Percentiles rank a stretch among this genome's conserved stretches.
phyloP scores from a whole-genome alignment of 331 rosid genomes.

The Rosa hybrid region DNA sequence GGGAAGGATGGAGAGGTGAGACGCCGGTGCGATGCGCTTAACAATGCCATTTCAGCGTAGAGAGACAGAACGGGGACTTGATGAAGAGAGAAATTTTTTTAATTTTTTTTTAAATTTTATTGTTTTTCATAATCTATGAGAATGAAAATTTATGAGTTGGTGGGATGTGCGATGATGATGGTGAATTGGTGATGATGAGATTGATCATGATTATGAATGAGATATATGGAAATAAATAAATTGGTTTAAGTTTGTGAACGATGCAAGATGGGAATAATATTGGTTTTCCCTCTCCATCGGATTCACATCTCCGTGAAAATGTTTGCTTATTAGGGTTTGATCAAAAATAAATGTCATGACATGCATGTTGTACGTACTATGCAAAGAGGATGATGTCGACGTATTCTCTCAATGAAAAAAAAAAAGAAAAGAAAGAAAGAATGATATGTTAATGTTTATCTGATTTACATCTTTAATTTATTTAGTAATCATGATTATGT shows the following conservation, averaged over 20 bases:
- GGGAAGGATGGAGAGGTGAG: slow-evolving; percentile 57
- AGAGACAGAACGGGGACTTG: background rate
- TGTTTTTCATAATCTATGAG: background rate
- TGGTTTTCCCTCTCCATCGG: background rate
- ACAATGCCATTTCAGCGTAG: slow-evolving; percentile 13
- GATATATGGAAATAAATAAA: background rate
- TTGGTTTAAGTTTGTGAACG: background rate
- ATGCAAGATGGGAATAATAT: background rate
- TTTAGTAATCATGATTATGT: too few species aligned
- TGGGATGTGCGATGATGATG: background rate
- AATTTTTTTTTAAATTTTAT: background rate
- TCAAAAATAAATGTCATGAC: background rate
- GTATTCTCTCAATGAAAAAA: too few species aligned
- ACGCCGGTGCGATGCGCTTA: slow-evolving; percentile 46
- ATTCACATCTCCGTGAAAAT: background rate
- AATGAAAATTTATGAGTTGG: background rate
- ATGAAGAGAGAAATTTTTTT: background rate
- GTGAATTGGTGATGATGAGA: background rate
- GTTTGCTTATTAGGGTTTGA: background rate
- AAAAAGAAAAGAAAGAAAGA: too few species aligned
- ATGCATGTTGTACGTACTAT: too few species aligned
- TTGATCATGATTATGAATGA: slow-evolving; percentile 4
- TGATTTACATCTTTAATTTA: background rate
- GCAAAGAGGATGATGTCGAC: too few species aligned
- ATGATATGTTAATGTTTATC: too few species aligned